Percentiles rank a stretch among this genome's conserved stretches.
Conservation (phyloP, 306 rosid species). For the Castanospermum australe region DNA sequence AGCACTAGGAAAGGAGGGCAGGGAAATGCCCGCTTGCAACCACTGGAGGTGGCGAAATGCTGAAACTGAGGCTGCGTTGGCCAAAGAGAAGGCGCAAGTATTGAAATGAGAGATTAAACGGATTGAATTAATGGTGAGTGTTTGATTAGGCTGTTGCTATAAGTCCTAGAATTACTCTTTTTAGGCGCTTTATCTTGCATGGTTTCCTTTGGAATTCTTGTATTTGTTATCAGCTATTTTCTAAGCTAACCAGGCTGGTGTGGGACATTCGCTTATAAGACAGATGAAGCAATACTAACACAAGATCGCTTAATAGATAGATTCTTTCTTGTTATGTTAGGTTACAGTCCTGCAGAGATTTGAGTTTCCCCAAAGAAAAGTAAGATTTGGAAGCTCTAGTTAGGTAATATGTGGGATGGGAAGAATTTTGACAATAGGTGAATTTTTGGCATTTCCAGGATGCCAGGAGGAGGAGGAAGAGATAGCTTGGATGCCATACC, state of each 20-base stretch:
- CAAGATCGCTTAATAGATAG: constrained; percentile 10
- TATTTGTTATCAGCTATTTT: no score
- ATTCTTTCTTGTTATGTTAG: not conserved
- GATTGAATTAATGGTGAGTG: constrained; percentile 67
- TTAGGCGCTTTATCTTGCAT: no score
- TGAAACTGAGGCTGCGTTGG: constrained; percentile 68
- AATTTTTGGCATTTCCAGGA: not conserved
- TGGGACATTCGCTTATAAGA: constrained; percentile 9
- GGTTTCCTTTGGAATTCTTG: no score
- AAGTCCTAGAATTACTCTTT: no score
- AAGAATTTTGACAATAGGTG: not conserved
- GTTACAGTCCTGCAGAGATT: not conserved
- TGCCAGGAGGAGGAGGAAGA: constrained; percentile 2
- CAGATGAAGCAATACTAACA: constrained; percentile 6
- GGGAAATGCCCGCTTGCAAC: constrained; percentile 65
- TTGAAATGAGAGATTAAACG: constrained; percentile 67
- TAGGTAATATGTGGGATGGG: not conserved
- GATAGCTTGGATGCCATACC: not conserved
- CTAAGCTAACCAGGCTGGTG: not conserved
- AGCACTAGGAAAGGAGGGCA: constrained; percentile 71
- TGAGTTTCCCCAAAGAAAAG: not conserved
- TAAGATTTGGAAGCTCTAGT: not conserved
- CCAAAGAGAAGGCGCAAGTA: constrained; percentile 62
- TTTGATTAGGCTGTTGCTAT: constrained; percentile 29
- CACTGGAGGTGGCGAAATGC: constrained; percentile 79